A percentile compares a stretch with the other conserved stretches of the same genome.
These are phyloP conservation scores for Passalora sequoiae DNA, from an alignment of 2,329 filamentous ascomycete genomes.

Conservation along the genomic window DNA sequence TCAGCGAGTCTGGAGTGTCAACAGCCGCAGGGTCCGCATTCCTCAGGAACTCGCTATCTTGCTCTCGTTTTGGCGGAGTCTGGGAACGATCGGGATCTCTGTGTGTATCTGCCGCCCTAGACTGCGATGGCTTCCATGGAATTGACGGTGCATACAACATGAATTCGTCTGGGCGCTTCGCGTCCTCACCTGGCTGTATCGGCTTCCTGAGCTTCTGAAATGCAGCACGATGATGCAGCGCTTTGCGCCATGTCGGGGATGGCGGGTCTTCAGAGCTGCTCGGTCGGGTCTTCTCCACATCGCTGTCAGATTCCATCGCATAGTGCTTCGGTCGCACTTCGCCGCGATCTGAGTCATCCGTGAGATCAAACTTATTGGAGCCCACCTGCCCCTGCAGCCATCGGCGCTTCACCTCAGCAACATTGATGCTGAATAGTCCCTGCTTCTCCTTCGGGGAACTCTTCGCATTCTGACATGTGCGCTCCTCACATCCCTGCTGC, in stretches of 20 bases:
- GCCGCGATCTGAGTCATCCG: constrained; percentile 8
- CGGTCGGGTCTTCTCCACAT: constrained; percentile 12
- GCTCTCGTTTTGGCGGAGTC: constrained; percentile 17
- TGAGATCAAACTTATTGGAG: not conserved
- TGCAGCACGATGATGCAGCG: constrained; percentile 12
- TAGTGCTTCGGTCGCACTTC: constrained; percentile 18
- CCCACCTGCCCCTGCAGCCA: not conserved
- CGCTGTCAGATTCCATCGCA: constrained; percentile 21
- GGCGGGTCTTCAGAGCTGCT: constrained; percentile 7
- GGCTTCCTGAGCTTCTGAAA: constrained; percentile 19
- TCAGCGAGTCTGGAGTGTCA: not conserved
- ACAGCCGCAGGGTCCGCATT: constrained; percentile 14
- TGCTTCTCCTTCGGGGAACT: not conserved
- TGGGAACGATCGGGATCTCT: constrained; percentile 3
- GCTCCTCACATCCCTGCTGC: not conserved
- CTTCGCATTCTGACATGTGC: not conserved
- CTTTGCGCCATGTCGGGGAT: constrained; percentile 12
- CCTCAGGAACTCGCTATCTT: constrained; percentile 18
- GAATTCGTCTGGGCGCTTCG: constrained; percentile 18
- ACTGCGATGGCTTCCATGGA: constrained; percentile 8
- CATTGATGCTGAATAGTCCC: not conserved
- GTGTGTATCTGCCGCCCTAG: constrained; percentile 10
- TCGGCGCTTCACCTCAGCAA: not conserved
- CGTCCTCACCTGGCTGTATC: constrained; percentile 21
- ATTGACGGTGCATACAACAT: constrained; percentile 14